Evolutionary conservation across 1,284 basidiomycete genomes (phyloP).

Genomic region (Cerrena zonata): DNA sequence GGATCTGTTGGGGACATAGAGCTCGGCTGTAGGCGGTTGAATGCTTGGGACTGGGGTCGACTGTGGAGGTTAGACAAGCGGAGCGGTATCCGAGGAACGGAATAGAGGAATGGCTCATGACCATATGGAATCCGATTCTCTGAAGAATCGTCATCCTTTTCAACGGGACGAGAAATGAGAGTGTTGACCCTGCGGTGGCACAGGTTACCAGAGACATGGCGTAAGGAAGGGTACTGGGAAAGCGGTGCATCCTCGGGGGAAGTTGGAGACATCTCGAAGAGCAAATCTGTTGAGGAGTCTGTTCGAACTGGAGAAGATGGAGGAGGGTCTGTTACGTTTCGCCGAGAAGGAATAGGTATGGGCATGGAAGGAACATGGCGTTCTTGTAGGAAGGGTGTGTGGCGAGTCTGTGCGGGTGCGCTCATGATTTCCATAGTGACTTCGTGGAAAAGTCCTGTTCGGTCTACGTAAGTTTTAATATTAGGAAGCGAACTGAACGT

Average conservation of each 20-base stretch:
- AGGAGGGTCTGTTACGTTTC: slow-evolving; percentile 12
- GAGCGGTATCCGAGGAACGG: slow-evolving; percentile 13
- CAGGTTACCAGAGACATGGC: slow-evolving; percentile 2
- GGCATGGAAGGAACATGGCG: slow-evolving; percentile 12
- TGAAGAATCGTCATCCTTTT: slow-evolving; percentile 5
- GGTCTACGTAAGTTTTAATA: neutral
- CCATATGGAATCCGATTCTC: slow-evolving; percentile 10
- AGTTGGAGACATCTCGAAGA: slow-evolving; percentile 20
- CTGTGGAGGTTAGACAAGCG: slow-evolving; percentile 9
- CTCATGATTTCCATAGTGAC: slow-evolving; percentile 8
- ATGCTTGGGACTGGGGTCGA: slow-evolving; percentile 11
- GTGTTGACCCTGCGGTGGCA: slow-evolving; percentile 8
- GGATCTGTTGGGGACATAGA: neutral
- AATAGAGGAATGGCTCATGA: slow-evolving; percentile 17
- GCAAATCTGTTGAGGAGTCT: slow-evolving; percentile 13
- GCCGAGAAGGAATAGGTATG: slow-evolving; percentile 18
- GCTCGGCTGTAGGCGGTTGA: neutral
- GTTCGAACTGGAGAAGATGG: slow-evolving; percentile 14
- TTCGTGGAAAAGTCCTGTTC: neutral
- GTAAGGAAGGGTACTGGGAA: slow-evolving; percentile 1
- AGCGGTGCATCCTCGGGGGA: slow-evolving; percentile 9
- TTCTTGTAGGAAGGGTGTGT: slow-evolving; percentile 8
- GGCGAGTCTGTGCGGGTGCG: slow-evolving; percentile 9
- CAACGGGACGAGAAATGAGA: slow-evolving; percentile 9
- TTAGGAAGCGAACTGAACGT: neutral